phyloP scores from a whole-genome alignment of 495 filamentous ascomycete genomes.

The Penicillium egyptiacum region DNA sequence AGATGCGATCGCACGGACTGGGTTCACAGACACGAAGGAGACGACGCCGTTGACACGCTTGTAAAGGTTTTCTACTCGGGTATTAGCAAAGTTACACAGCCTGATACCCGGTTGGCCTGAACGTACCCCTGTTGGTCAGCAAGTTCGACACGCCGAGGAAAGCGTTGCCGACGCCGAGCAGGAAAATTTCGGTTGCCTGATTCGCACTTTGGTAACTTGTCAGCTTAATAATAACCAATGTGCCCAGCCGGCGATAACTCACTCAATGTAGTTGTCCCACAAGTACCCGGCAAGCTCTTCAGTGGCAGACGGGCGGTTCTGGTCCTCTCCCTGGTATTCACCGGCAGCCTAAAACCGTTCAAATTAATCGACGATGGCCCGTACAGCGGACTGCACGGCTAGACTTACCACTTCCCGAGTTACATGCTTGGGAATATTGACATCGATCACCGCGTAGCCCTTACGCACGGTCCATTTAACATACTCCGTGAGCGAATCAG shows the following conservation, averaged over 20 bases:
- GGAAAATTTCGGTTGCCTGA: constrained; percentile 67
- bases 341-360: constrained; percentile 32
- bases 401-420: constrained; percentile 40
- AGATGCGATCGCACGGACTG: constrained; percentile 61
- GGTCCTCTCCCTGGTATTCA: constrained; percentile 45
- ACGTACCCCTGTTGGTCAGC: constrained; percentile 62
- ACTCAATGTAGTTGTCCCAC: constrained; percentile 97
- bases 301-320: constrained; percentile 50
- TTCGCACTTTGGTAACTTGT: constrained; percentile 48
- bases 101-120: neutral
- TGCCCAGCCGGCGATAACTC: constrained; percentile 17
- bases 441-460: constrained; percentile 79
- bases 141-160: constrained; percentile 70
- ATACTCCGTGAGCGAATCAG: constrained; percentile 75
- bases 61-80: constrained; percentile 45
- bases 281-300: constrained; percentile 80
- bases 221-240: constrained; percentile 3
- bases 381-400: neutral
- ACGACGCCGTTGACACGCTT: constrained; percentile 59
- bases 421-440: constrained; percentile 79
- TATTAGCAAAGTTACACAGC: neutral
- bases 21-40: constrained; percentile 48
- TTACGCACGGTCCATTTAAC: constrained; percentile 75
- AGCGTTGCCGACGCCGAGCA: constrained; percentile 80
- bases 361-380: constrained; percentile 10